phyloP scores from a whole-genome alignment of 106 monocot species.

The Dendrobium huoshanense region DNA sequence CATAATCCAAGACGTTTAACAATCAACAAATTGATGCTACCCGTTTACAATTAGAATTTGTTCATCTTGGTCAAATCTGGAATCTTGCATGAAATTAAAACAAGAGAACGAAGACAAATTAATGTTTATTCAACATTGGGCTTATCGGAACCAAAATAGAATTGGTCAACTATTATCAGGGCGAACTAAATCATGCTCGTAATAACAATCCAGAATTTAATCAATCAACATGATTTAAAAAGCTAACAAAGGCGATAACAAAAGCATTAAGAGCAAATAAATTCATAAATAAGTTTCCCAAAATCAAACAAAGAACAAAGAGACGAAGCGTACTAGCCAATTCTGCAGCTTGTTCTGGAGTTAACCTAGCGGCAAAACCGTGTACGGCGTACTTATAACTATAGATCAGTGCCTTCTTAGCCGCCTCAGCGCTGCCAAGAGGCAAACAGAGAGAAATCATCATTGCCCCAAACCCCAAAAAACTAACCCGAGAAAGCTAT shows the following conservation, averaged over 20 bases:
- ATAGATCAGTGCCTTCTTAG: conserved; percentile 57
- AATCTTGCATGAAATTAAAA: not conserved
- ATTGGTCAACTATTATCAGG: not conserved
- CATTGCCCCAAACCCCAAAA: not conserved
- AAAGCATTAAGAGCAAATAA: not conserved
- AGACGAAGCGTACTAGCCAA: conserved; percentile 37
- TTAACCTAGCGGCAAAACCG: conserved; percentile 78
- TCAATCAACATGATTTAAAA: not conserved
- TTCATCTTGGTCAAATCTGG: not conserved
- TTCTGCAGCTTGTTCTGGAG: conserved; percentile 50
- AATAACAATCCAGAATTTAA: not conserved
- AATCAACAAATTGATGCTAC: not conserved
- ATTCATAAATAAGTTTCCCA: not conserved
- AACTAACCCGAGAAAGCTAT: not conserved
- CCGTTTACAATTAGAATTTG: not conserved
- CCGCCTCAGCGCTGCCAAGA: conserved; percentile 49
- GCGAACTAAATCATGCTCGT: not conserved
- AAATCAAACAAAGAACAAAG: not conserved
- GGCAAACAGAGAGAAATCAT: not conserved
- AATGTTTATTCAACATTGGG: not conserved
- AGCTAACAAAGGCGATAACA: not conserved
- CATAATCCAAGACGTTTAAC: not conserved
- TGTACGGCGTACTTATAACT: conserved; percentile 52
- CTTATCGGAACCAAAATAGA: not conserved
- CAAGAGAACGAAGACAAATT: not conserved